Evolutionary conservation across 805 yeast species (phyloP).

Genomic region (Candida nonsorbophila): DNA sequence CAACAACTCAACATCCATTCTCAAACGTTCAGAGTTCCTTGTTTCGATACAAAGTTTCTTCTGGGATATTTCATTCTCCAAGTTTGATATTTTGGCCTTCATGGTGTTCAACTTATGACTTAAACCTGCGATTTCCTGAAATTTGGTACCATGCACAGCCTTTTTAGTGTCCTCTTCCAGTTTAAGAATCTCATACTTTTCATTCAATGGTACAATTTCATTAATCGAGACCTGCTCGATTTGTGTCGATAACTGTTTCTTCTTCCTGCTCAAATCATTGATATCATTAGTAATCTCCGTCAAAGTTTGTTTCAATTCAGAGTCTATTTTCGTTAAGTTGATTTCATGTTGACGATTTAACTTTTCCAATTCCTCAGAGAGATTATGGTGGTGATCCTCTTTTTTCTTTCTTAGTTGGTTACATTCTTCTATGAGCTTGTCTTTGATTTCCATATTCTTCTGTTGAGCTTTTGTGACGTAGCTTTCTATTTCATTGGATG

Average conservation of each 20-base stretch:
- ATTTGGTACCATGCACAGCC: not conserved
- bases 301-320: too few relatives aligned
- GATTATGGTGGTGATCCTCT: slow-evolving; percentile 1
- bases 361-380: slow-evolving; percentile 2
- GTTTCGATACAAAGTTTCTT: slow-evolving; percentile 2
- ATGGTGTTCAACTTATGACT: slow-evolving; percentile 4
- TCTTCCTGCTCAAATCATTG: too few relatives aligned
- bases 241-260: too few relatives aligned
- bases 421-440: slow-evolving; percentile 8
- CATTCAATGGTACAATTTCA: slow-evolving; percentile 8
- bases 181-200: not conserved
- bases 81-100: slow-evolving; percentile 1
- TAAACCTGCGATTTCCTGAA: slow-evolving; percentile 3
- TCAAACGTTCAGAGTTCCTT: slow-evolving; percentile 5
- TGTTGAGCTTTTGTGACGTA: slow-evolving; percentile 28
- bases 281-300: too few relatives aligned
- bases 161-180: not conserved
- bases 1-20: slow-evolving; percentile 29
- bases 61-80: slow-evolving; percentile 2
- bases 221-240: slow-evolving; percentile 3
- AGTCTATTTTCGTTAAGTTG: too few relatives aligned
- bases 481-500: slow-evolving; percentile 29
- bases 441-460: slow-evolving; percentile 23
- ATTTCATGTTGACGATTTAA: too few relatives aligned
- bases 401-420: slow-evolving; percentile 11